These are phyloP conservation scores for Boletales sp. DNA, from an alignment of 768 basidiomycete species.

Conservation along the genomic window DNA sequence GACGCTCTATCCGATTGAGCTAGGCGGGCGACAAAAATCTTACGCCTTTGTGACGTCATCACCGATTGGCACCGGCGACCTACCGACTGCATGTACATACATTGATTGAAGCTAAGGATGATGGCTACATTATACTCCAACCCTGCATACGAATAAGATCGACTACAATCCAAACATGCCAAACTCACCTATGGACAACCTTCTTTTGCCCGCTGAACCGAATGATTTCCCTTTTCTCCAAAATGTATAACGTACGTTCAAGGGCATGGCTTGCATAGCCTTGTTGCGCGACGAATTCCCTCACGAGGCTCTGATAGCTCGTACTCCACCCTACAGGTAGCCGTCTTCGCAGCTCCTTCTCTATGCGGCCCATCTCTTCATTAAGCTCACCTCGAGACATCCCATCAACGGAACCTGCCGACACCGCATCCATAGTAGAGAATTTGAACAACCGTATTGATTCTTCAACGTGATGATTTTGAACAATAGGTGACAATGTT, in stretches of 20 bases:
- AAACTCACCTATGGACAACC: constrained; percentile 45
- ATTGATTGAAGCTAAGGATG: background rate
- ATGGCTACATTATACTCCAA: constrained; percentile 23
- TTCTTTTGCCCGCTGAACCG: constrained; percentile 65
- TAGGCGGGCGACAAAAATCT: constrained; percentile 45
- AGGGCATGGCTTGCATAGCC: constrained; percentile 88
- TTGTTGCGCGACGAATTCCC: constrained; percentile 92
- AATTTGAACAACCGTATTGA: constrained; percentile 97
- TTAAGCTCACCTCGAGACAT: constrained; percentile 87
- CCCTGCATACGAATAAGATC: constrained; percentile 15
- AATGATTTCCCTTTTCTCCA: constrained; percentile 96
- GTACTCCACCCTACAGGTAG: constrained; percentile 96
- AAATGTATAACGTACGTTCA: constrained; percentile 82
- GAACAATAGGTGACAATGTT: constrained; percentile 81
- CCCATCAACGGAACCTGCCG: constrained; percentile 90
- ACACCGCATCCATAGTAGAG: constrained; percentile 99
- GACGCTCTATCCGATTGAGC: constrained; percentile 69
- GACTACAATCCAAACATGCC: background rate
- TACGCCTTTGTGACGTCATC: no score
- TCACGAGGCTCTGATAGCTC: constrained; percentile 88
- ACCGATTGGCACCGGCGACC: no score
- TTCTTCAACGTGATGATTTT: constrained; percentile 94
- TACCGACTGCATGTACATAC: background rate
- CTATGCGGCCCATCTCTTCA: constrained; percentile 89
- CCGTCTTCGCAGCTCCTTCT: constrained; percentile 77